Base-by-base conservation (phyloP, 768 basidiomycete species). In the Stropharia rugosoannulata region DNA sequence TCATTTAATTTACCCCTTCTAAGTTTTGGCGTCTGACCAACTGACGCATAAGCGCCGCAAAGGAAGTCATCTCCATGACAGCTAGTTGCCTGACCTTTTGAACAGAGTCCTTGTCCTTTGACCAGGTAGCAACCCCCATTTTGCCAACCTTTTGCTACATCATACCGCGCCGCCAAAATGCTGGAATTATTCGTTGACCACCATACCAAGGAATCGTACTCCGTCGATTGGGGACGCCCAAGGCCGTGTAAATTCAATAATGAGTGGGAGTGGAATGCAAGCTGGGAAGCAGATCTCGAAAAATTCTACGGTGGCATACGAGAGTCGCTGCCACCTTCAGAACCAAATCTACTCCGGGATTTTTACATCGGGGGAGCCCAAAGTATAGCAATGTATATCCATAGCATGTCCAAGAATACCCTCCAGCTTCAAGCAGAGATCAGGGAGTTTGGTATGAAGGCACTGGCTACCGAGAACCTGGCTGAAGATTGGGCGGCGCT, bases 221-320 rank as follows among this genome's bases (percentile, higher is more conserved):
- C 22, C 22, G 22, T 49, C 2, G 32, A 38, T 25, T 49, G 48
- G 48, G 29, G 22, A 7, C 43, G 43, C 27, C 5, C 18, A 19
- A 32, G 58, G 29, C 61, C 61, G 2, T 47, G 55, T 40, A 62
- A 59, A 46, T 36, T 54, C 49, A 5, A 13, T 3, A 25, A 59
- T 32, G 54, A 55, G 32, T 32, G 29, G 6, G 37, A 39, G 7
- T 62, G 61, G 61, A 62, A 62, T 39, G 27, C 36, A 8, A 62
- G 58, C 51, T 62, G 58, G 61, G 61, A 62, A 37, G 35, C 45
- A 19, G 58, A 62, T 10, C 41, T 59, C 6, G 32, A 57, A 12
- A 6, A 49, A 15, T 36, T 12, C 35, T 49, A 49, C 49, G 13
- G 22, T 16, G 43, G n/a, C 18, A 10, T 45, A 45, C 19, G 27